Base-by-base conservation (phyloP, 2,329 filamentous ascomycete species). In the Geosmithia putterillii region DNA sequence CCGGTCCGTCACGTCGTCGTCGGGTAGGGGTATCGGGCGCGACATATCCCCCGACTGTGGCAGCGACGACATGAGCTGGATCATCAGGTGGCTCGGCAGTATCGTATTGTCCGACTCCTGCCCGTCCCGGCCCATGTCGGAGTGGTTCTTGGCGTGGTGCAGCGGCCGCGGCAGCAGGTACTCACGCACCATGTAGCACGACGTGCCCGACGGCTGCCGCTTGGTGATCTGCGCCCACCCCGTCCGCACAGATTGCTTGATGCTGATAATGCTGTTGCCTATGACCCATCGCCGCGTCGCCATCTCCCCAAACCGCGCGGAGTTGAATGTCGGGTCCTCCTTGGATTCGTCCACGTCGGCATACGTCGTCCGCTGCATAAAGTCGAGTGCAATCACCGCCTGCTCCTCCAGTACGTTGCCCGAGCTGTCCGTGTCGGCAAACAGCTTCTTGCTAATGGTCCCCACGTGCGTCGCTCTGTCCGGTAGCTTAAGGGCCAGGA, bases 331-430 rank as follows among this genome's bases (percentile, higher is more conserved):
- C 2, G 74, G 70, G 46, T 85, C 77, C 14, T 76, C 71, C 1
- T 69, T 69, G 7, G 82, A 87, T 54, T 94, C 86, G 47, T 89
- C 85, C 28, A 86, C 75, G 57, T 95, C 86, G 0, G 87, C 86
- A 57, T 83, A 95, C 1, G 87, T 80, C 17, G 88, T 83, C 53
- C 88, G 75, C 57, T 92, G 87, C 83, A 95, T 89, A 61, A 96
- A 87, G 59, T 98, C 92, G 44, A 96, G 79, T 8, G 92, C 92
- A 28, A 94, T 88, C 51, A 94, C 76, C 5, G 88, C 90, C 60
- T 95, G 90, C 59, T 98, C 90, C 57, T 96, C 90, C 28, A 89
- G 76, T 40, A 74, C 77, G 44, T 86, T 79, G 36, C 76, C 57
- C 15, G 49, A 78, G 15, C 87, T 86, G 46, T 82, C 76, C 20